These are phyloP conservation scores for Xylaria sp. DNA, from an alignment of 2,329 filamentous ascomycete genomes.

Conservation along the genomic window DNA sequence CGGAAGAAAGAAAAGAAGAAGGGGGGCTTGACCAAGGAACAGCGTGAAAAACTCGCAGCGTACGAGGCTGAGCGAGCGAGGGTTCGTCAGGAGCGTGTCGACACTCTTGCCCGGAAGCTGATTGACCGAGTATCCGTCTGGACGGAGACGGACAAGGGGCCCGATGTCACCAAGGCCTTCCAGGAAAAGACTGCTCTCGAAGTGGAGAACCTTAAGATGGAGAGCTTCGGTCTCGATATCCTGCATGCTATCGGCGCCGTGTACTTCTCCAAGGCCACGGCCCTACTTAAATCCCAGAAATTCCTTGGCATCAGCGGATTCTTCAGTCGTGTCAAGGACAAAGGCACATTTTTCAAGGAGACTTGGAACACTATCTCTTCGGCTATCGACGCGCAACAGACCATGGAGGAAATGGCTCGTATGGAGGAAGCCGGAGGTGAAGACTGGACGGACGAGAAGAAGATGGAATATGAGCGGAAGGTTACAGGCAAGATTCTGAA, in stretches of 20 bases:
- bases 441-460: constrained; percentile 98
- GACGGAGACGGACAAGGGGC: constrained; percentile 94
- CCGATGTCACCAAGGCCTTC: constrained; percentile 88
- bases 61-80: constrained; percentile 87
- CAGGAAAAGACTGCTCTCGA: constrained; percentile 94
- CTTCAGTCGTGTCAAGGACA: constrained; percentile 93
- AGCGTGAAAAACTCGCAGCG: constrained; percentile 88
- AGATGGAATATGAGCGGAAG: constrained; percentile 91
- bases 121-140: constrained; percentile 90
- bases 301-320: constrained; percentile 96
- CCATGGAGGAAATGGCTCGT: constrained; percentile 99
- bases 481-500: constrained; percentile 98
- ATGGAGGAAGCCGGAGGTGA: constrained; percentile 94
- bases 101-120: constrained; percentile 84
- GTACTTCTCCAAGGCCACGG: constrained; percentile 87
- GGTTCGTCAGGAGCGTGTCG: constrained; percentile 89
- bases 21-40: constrained; percentile 86
- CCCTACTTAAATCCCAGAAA: constrained; percentile 93
- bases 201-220: constrained; percentile 99
- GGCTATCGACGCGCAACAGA: constrained; percentile 96
- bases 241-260: constrained; percentile 93
- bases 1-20: constrained; percentile 87
- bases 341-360: constrained; percentile 95
- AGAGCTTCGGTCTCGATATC: constrained; percentile 96
- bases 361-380: constrained; percentile 98